phyloP scores from a whole-genome alignment of 768 basidiomycete genomes.

The Mycena epipterygia region DNA sequence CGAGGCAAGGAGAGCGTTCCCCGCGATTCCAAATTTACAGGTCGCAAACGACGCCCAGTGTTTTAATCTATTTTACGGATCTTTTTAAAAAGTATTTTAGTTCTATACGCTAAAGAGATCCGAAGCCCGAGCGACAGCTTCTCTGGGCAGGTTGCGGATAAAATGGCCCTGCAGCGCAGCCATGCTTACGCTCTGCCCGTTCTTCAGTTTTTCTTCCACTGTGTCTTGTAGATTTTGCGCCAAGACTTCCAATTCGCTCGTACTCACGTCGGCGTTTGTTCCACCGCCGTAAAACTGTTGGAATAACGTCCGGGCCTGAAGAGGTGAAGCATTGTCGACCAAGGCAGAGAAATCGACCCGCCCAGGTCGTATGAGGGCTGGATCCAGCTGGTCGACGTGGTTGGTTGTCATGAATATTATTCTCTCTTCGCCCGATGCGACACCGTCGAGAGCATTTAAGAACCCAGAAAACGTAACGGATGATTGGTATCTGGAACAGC shows the following conservation, averaged over 20 bases:
- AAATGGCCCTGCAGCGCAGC: constrained; percentile 96
- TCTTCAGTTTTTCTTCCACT: constrained; percentile 64
- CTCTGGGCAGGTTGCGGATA: constrained; percentile 77
- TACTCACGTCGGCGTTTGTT: constrained; percentile 46
- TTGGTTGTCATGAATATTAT: constrained; percentile 99
- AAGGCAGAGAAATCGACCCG: constrained; percentile 90
- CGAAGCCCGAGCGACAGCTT: constrained; percentile 66
- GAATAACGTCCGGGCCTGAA: constrained; percentile 85
- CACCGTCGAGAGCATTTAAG: constrained; percentile 96
- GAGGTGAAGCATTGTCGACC: constrained; percentile 88
- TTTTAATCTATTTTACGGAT: constrained; percentile 67
- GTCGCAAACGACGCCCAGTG: constrained; percentile 84
- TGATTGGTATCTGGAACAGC: constrained; percentile 82
- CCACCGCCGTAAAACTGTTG: constrained; percentile 83
- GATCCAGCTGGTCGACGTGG: constrained; percentile 89
- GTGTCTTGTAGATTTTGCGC: constrained; percentile 66
- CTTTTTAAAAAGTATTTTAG: constrained; percentile 25
- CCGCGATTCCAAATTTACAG: constrained; percentile 90
- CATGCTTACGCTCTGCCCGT: constrained; percentile 87
- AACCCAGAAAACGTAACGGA: constrained; percentile 98
- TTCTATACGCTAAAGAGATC: constrained; percentile 54
- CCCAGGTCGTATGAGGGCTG: constrained; percentile 95
- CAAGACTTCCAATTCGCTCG: constrained; percentile 56
- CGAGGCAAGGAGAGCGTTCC: constrained; percentile 91
- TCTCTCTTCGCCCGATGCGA: constrained; percentile 97